Percentiles rank a stretch among this genome's conserved stretches.
Evolutionary conservation across 202 grass and related monocot genomes (phyloP).

Genomic region (Musa balbisiana): DNA sequence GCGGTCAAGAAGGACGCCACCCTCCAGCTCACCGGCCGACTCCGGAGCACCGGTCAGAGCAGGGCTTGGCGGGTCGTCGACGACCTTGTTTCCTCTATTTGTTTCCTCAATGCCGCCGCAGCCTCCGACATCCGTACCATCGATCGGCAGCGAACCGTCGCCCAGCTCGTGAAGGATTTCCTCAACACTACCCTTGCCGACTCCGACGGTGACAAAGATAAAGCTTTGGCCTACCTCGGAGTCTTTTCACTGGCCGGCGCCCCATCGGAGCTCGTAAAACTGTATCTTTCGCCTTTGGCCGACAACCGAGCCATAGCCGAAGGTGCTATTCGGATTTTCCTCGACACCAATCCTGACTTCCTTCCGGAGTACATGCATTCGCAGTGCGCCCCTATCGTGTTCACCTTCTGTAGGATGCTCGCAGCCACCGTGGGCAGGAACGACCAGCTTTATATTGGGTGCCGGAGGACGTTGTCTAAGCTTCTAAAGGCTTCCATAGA

Average conservation of each 20-base stretch:
- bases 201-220: constrained; percentile 2
- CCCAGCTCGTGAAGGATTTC: constrained; percentile 57
- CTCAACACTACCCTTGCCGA: constrained; percentile 20
- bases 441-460: constrained; percentile 48
- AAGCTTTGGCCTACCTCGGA: constrained; percentile 37
- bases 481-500: constrained; percentile 25
- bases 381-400: constrained; percentile 45
- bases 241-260: constrained; percentile 61
- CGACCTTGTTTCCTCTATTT: constrained; percentile 41
- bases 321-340: constrained; percentile 50
- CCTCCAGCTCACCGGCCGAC: constrained; percentile 51
- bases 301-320: constrained; percentile 34
- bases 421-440: constrained; percentile 34
- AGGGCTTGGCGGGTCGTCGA: constrained; percentile 70
- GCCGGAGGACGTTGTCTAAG: constrained; percentile 42
- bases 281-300: constrained; percentile 41
- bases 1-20: constrained; percentile 49
- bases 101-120: constrained; percentile 7
- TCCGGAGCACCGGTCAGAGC: constrained; percentile 62
- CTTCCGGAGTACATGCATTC: constrained; percentile 30
- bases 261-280: constrained; percentile 50
- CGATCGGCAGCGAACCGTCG: constrained; percentile 13
- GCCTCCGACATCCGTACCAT: constrained; percentile 7
- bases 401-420: constrained; percentile 61
- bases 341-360: constrained; percentile 22